These are phyloP conservation scores for Neofusicoccum sp. DNA, from an alignment of 2,329 filamentous ascomycete genomes.

Conservation along the genomic window DNA sequence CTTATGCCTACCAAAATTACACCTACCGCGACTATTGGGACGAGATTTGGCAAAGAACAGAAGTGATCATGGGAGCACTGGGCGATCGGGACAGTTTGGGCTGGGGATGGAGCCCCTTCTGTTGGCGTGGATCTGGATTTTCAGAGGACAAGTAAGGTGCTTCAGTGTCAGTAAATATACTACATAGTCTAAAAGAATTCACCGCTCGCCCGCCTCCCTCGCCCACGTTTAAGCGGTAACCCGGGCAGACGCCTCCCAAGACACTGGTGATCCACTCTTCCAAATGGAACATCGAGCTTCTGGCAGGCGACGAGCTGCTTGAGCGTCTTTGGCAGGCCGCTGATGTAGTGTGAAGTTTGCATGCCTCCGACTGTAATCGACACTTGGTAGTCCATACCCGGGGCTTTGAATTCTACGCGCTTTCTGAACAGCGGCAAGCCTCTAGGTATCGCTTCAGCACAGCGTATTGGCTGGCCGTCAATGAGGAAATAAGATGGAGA, in stretches of 20 bases:
- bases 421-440: constrained; percentile 21
- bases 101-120: not conserved
- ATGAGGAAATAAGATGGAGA: constrained; percentile 25
- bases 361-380: constrained; percentile 23
- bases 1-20: not conserved
- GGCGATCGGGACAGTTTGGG: not conserved
- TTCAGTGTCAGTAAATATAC: too few relatives aligned
- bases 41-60: not conserved
- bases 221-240: constrained; percentile 13
- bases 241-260: constrained; percentile 22
- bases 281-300: constrained; percentile 24
- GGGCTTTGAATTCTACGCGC: constrained; percentile 20
- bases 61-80: not conserved
- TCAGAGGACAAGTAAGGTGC: too few relatives aligned
- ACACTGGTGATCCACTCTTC: constrained; percentile 19
- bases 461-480: constrained; percentile 21
- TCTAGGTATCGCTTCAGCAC: constrained; percentile 20
- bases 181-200: constrained; percentile 4
- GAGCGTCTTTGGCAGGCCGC: constrained; percentile 24
- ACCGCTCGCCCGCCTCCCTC: not conserved
- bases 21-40: not conserved
- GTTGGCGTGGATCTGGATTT: too few relatives aligned
- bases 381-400: constrained; percentile 4
- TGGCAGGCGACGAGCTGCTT: constrained; percentile 22
- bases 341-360: constrained; percentile 24